These are phyloP conservation scores for Phanerochaete carnosa DNA, from an alignment of 768 basidiomycete genomes.

Conservation along the genomic window DNA sequence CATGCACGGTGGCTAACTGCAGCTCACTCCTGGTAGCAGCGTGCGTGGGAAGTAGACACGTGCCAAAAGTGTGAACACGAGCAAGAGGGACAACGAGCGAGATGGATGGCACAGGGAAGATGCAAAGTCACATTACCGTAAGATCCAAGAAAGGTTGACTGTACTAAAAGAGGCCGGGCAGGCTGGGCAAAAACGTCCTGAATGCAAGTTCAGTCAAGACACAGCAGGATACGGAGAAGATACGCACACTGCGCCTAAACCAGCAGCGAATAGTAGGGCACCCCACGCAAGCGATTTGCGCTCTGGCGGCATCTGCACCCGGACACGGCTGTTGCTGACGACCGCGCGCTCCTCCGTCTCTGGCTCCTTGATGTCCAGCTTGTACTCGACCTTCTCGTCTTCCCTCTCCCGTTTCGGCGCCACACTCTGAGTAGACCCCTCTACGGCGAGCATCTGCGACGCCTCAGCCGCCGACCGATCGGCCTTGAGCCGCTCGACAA, in stretches of 20 bases:
- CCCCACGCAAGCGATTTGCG: slow-evolving; percentile 83
- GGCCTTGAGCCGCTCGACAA: slow-evolving; percentile 71
- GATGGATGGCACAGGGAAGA: neutral
- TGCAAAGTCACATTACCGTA: neutral
- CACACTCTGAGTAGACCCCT: slow-evolving; percentile 22
- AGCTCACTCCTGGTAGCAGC: neutral
- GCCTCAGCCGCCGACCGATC: slow-evolving; percentile 39
- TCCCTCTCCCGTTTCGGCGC: slow-evolving; percentile 50
- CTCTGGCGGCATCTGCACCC: slow-evolving; percentile 54
- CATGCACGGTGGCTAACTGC: neutral
- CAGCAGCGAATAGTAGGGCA: slow-evolving; percentile 77
- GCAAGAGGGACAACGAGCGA: neutral
- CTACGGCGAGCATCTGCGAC: slow-evolving; percentile 31
- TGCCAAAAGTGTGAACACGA: neutral
- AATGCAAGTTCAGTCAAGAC: neutral
- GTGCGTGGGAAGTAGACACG: neutral
- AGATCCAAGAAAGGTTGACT: neutral
- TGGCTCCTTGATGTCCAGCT: slow-evolving; percentile 69
- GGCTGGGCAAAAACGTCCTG: slow-evolving; percentile 7
- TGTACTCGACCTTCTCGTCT: slow-evolving; percentile 42
- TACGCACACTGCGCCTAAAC: slow-evolving; percentile 77
- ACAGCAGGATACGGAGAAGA: slow-evolving; percentile 3
- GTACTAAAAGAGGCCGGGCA: slow-evolving; percentile 11
- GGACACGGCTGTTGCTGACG: slow-evolving; percentile 61
- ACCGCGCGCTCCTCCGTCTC: slow-evolving; percentile 52